Evolutionary conservation across 352 stramenopile genomes (phyloP).

Genomic region (Phytopythium boreale): DNA sequence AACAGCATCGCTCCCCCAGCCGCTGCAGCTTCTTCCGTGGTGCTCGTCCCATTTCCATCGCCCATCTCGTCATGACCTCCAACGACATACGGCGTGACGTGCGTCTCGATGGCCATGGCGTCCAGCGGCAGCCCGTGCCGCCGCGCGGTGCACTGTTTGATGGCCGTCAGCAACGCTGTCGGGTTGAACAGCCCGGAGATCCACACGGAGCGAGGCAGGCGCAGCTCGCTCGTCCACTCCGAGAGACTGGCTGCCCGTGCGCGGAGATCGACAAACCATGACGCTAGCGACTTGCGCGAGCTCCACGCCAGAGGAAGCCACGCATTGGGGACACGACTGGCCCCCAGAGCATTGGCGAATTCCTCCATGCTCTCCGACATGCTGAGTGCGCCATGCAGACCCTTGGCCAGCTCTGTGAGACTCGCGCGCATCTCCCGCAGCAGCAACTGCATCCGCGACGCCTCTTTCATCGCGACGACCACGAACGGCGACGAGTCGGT

Average conservation of each 20-base stretch:
- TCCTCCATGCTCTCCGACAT: slow-evolving; percentile 92
- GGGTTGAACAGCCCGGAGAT: slow-evolving; percentile 81
- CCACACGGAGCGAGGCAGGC: slow-evolving; percentile 78
- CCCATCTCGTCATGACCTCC: neutral
- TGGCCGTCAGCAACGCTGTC: slow-evolving; percentile 79
- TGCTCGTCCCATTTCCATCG: neutral
- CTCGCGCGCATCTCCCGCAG: slow-evolving; percentile 59
- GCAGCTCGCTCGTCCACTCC: slow-evolving; percentile 68
- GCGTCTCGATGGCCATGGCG: slow-evolving; percentile 93
- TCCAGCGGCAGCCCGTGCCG: slow-evolving; percentile 87
- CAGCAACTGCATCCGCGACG: slow-evolving; percentile 65
- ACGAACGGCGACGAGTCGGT: slow-evolving; percentile 77
- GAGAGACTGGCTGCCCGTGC: slow-evolving; percentile 48
- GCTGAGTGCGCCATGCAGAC: slow-evolving; percentile 81
- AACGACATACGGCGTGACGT: slow-evolving; percentile 77
- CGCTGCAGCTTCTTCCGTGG: neutral
- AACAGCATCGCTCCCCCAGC: neutral
- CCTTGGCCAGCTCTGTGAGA: slow-evolving; percentile 68
- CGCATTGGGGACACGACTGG: neutral
- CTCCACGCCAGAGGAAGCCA: slow-evolving; percentile 51
- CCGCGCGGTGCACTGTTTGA: slow-evolving; percentile 86
- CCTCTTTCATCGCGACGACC: slow-evolving; percentile 82
- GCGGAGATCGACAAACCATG: slow-evolving; percentile 81
- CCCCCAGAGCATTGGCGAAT: neutral
- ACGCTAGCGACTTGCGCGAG: slow-evolving; percentile 72